Base-by-base conservation (phyloP, 1,284 basidiomycete species). In the Ustilago nuda region DNA sequence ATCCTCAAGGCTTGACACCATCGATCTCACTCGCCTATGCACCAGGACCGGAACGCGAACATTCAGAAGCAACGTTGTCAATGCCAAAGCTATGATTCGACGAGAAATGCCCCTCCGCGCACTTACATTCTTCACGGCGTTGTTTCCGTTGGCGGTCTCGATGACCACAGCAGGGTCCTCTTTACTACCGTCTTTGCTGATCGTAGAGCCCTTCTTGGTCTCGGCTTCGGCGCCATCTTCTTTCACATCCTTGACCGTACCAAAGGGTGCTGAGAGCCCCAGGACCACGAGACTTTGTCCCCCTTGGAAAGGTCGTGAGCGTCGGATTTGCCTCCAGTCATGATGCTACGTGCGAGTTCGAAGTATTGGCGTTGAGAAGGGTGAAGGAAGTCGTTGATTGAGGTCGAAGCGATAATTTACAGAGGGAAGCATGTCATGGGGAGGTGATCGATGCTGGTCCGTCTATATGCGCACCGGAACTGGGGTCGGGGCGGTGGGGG, bases 91-190 rank as follows among this genome's bases (percentile, higher is more conserved):
- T 33, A 6, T 36, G 27, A 50, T n/a, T 23, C n/a, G 12, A 11
- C 43, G 27, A 33, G 30, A 35, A 5, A 13, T 17, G 13, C 6
- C 17, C 23, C 30, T 15, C 8, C 11, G 23, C 33, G 11, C 13
- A 76, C 78, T 69, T 61, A 81, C 80, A 19, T 66, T 79, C 64
- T 82, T 82, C 32, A 80, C 71, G 23, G 78, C 81, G 33, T 73
- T 68, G 62, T 70, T 78, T 1, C 68, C 78, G 19, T 61, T 71
- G 3, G 36, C 27, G 0, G 81, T 74, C 37, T 82, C 56, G 61
- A 81, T 67, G 33, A 78, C 57, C 27, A 82, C 71, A 6, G 75
- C 78, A 1, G 81, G 79, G 37, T 82, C 61, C 4, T 77, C 66
- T 45, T 70, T 62, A 41, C 58, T 56, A 19, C 79, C 81, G 12